Evolutionary conservation across 2,329 filamentous ascomycete species (phyloP).

Genomic region (Fusarium papillatum): DNA sequence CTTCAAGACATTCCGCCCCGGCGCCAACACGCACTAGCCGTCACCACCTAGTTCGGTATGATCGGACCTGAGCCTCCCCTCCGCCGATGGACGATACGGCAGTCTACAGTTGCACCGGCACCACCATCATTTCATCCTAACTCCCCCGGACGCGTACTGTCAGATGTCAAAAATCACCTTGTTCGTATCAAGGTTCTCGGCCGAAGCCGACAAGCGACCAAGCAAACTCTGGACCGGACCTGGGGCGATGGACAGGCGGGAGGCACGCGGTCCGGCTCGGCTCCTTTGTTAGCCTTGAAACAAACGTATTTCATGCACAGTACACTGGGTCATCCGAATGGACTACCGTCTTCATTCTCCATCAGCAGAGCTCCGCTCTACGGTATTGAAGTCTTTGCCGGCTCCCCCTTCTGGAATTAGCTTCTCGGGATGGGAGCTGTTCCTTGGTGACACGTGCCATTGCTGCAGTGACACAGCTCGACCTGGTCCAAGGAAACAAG

Average conservation of each 20-base stretch:
- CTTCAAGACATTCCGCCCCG: conserved; percentile 17
- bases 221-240: conserved; percentile 29
- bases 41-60: background rate
- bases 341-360: conserved; percentile 22
- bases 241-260: conserved; percentile 34
- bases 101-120: conserved; percentile 12
- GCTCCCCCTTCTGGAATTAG: conserved; percentile 23
- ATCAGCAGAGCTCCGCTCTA: conserved; percentile 27
- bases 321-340: background rate
- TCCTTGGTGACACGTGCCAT: conserved; percentile 25
- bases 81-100: background rate
- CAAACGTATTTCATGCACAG: conserved; percentile 4
- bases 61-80: background rate
- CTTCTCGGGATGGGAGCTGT: conserved; percentile 10
- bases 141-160: background rate
- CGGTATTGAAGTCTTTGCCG: conserved; percentile 20
- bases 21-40: conserved; percentile 5
- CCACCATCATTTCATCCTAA: background rate
- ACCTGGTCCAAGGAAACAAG: conserved; percentile 4
- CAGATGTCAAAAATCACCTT: conserved; percentile 18
- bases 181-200: conserved; percentile 22
- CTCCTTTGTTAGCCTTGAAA: conserved; percentile 38
- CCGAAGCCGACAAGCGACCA: conserved; percentile 28
- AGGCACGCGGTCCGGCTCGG: conserved; percentile 42
- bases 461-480: conserved; percentile 8